Conservation (phyloP, 1,284 basidiomycete genomes). For the Leucoagaricus sp. region DNA sequence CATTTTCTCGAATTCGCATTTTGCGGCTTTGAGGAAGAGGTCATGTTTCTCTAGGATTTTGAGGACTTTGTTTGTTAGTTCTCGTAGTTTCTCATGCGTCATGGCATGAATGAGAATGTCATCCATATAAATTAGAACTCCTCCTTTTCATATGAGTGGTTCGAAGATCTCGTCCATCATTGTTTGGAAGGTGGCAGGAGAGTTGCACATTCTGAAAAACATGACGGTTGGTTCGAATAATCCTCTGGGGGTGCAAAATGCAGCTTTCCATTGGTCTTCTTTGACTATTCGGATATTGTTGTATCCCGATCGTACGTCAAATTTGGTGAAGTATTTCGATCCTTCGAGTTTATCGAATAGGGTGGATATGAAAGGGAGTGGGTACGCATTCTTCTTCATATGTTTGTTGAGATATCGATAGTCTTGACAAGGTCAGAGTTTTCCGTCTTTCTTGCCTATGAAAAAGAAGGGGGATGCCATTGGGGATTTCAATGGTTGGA, state of each 20-base stretch:
- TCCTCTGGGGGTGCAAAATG: conserved; percentile 5
- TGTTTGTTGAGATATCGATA: no score
- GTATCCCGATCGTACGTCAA: no score
- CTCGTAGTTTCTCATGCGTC: conserved; percentile 3
- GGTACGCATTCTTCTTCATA: no score
- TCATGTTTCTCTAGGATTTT: conserved; percentile 11
- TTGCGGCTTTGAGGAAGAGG: conserved; percentile 4
- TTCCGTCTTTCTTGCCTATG: no score
- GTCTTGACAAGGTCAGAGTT: no score
- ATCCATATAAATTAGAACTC: conserved; percentile 22
- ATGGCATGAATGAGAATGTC: conserved; percentile 21
- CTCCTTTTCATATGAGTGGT: not conserved
- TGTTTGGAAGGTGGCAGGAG: conserved; percentile 17
- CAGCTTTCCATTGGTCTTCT: conserved; percentile 16
- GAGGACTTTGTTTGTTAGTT: conserved; percentile 11
- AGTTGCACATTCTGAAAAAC: conserved; percentile 19
- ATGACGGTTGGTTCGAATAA: conserved; percentile 16
- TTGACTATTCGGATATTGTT: no score
- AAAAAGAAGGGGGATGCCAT: no score
- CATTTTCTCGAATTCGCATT: conserved; percentile 11
- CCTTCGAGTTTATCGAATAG: no score
- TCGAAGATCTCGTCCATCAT: conserved; percentile 14
- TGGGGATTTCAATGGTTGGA: no score
- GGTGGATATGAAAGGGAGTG: no score
- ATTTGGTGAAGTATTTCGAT: no score